Percentiles rank a stretch among this genome's conserved stretches.
Evolutionary conservation across 225 moss, liverwort and hornwort genomes (phyloP).

Genomic region (Anthoceros angustus): DNA sequence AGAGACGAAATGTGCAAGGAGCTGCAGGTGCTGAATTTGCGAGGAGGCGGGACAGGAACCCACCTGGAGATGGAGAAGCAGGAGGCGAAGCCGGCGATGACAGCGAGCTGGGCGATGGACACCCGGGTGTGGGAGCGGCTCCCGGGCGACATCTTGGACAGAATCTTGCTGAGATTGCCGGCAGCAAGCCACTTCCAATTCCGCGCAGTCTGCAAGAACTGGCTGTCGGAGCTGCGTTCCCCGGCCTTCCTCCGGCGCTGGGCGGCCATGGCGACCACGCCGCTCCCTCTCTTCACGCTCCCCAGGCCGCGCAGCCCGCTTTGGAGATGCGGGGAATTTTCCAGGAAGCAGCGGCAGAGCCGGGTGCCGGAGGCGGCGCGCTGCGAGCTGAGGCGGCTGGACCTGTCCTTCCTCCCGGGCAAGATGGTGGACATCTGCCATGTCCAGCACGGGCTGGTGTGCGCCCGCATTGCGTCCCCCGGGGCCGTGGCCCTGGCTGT

Average conservation of each 20-base stretch:
- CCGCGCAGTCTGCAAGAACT: slow-evolving; percentile 5
- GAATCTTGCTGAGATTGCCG: slow-evolving; percentile 7
- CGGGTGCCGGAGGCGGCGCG: not conserved
- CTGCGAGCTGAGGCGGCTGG: not conserved
- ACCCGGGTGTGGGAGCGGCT: not conserved
- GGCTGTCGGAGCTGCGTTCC: not conserved
- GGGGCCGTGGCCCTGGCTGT: not conserved
- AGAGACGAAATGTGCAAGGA: not conserved
- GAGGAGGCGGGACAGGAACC: not conserved
- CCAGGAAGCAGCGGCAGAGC: not conserved
- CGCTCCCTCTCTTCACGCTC: not conserved
- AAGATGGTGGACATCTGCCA: not conserved
- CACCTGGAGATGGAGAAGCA: not conserved
- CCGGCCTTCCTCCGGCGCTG: slow-evolving; percentile 1
- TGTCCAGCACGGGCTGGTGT: not conserved
- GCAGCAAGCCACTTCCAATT: slow-evolving; percentile 5
- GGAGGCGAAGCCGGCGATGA: not conserved
- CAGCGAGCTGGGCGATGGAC: not conserved
- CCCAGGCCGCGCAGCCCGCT: not conserved
- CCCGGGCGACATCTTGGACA: slow-evolving; percentile 8
- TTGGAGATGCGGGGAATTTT: not conserved
- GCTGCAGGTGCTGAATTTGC: not conserved
- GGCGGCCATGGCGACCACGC: not conserved
- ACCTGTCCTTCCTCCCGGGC: not conserved
- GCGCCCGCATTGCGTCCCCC: not conserved